These are phyloP conservation scores for Aegilops speltoides DNA, from an alignment of 176 grass and related monocot species.

Conservation along the genomic window DNA sequence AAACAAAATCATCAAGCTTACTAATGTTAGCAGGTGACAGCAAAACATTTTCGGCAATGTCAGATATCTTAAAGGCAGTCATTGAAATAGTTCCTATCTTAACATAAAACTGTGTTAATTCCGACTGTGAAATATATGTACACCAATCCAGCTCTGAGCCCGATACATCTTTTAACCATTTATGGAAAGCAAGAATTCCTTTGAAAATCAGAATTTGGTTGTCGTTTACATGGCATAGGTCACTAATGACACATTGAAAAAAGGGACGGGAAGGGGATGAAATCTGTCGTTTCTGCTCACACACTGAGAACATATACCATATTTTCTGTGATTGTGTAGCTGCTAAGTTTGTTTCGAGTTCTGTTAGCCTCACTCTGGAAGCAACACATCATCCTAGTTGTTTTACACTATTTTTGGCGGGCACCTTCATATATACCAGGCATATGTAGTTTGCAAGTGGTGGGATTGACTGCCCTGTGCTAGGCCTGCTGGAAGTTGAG, in stretches of 20 bases:
- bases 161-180: not conserved
- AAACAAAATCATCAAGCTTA: conserved; percentile 10
- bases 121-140: not conserved
- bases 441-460: not conserved
- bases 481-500: not conserved
- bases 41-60: not conserved
- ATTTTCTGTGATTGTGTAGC: not conserved
- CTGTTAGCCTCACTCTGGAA: conserved; percentile 3
- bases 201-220: not conserved
- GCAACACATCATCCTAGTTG: not conserved
- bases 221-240: not conserved
- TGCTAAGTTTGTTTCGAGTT: not conserved
- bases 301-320: not conserved
- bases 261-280: not conserved
- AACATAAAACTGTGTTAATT: not conserved
- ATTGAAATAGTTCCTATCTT: conserved; percentile 8
- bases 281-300: not conserved
- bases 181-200: not conserved
- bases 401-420: not conserved
- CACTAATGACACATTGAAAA: not conserved
- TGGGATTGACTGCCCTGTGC: not conserved
- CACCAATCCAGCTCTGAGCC: not conserved
- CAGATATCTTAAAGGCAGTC: conserved; percentile 2
- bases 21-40: conserved; percentile 2
- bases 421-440: not conserved